Evolutionary conservation across 495 filamentous ascomycete species (phyloP), one percentile per base, ranked within the genome.

Genomic region (Apiosordaria backusii): DNA sequence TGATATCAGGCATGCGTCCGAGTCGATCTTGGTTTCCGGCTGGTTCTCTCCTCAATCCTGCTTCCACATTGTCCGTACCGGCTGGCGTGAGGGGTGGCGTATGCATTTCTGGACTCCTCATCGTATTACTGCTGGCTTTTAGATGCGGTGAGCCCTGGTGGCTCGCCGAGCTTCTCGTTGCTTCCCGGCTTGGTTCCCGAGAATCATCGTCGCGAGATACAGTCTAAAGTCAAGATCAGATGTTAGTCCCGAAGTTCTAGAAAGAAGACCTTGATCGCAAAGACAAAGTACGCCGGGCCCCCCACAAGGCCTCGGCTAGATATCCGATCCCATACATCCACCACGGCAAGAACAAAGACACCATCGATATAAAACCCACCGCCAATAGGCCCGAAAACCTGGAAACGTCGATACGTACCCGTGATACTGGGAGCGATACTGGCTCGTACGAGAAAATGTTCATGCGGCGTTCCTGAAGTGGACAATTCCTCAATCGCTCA

Each of bases 31-130:
- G 65, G 57, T 61, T 64, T 23, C 67, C 67, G 55, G 68, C 63
- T 29, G 71, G 67, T n/a, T 75, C 73, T 23, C 67, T 72, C 62
- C 66, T 72, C 7, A 57, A 59, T 22, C 72, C 71, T 19, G 71
- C 68, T 27, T 80, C 78, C 54, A 74, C 75, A 5, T 68, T 69
- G 15, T 74, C 77, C 53, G 91, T 92, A 16, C 86, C 91, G 35
- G 92, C 88, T 29, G 95, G 94, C 4, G 94, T 97, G 16, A 98
- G 85, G 23, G 92, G 93, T 66, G 95, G 95, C 16, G 93, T 95
- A 68, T 94, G 89, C 81, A 93, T 88, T 57, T 88, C 83, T 59
- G 88, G 82, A 24, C 80, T 77, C 62, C 80, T 77, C 62, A 71
- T 79, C 26, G 13, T 18, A 27, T 16, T 1, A 25, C 74, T 74